Conservation (phyloP, 306 rosid species). For the Cucumis cinereus region DNA sequence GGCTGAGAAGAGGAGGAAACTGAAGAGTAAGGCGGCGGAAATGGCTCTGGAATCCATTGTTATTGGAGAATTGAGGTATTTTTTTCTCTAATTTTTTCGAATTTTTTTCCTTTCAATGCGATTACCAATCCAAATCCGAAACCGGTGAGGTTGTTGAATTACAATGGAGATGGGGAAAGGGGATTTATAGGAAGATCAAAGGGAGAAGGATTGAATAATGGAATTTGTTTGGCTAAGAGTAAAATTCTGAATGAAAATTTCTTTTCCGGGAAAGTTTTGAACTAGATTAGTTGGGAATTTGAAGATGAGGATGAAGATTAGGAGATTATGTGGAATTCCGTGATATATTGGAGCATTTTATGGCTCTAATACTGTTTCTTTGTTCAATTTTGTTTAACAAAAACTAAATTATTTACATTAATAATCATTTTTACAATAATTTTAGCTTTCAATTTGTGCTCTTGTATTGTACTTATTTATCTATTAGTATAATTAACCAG, state of each 20-base stretch:
- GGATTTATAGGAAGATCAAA: not conserved
- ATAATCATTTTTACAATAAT: too few relatives aligned
- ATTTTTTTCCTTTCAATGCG: not conserved
- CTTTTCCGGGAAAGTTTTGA: constrained; percentile 2
- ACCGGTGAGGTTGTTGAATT: not conserved
- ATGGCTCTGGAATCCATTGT: constrained; percentile 34
- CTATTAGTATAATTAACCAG: too few relatives aligned
- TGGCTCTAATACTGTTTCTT: not conserved
- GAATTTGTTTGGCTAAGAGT: not conserved
- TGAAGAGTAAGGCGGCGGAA: constrained; percentile 19
- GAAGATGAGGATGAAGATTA: not conserved
- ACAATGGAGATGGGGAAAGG: not conserved
- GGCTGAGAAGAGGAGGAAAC: constrained; percentile 16
- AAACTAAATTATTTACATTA: too few relatives aligned
- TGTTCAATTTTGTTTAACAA: not conserved
- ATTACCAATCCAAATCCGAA: not conserved
- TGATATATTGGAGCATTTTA: not conserved
- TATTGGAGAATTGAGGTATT: not conserved
- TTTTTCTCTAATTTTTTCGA: not conserved
- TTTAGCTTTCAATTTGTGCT: too few relatives aligned
- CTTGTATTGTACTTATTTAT: too few relatives aligned
- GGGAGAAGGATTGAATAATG: not conserved
- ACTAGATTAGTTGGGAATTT: not conserved
- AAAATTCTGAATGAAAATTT: not conserved
- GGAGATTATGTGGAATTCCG: not conserved